These are phyloP conservation scores for Knufia fluminis DNA, from an alignment of 2,329 filamentous ascomycete species.

Conservation along the genomic window DNA sequence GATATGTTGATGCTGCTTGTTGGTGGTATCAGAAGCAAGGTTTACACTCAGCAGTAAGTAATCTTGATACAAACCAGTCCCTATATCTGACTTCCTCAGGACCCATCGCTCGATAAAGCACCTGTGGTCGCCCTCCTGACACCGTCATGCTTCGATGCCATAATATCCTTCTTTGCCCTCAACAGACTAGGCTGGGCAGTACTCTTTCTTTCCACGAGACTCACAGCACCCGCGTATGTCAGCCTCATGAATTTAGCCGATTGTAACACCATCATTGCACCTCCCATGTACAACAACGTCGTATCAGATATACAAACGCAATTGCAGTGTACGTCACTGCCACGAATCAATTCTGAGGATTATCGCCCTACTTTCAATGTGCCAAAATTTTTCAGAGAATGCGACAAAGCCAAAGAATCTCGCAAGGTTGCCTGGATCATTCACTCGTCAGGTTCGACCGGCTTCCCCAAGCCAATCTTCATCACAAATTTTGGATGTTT, in stretches of 20 bases:
- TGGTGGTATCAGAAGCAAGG: conserved; percentile 13
- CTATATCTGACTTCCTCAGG: neutral
- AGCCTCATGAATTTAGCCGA: conserved; percentile 30
- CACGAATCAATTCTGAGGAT: conserved; percentile 8
- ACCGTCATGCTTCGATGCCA: conserved; percentile 15
- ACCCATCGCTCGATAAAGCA: conserved; percentile 10
- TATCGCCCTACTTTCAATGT: conserved; percentile 8
- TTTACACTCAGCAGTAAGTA: conserved; percentile 10
- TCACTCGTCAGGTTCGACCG: conserved; percentile 43
- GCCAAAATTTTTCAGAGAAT: conserved; percentile 7
- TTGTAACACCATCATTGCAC: conserved; percentile 24
- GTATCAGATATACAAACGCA: conserved; percentile 7
- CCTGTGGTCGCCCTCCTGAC: conserved; percentile 11
- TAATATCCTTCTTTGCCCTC: conserved; percentile 35
- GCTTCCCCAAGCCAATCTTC: conserved; percentile 38
- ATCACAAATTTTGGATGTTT: conserved; percentile 30
- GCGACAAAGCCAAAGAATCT: conserved; percentile 14
- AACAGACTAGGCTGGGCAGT: conserved; percentile 47
- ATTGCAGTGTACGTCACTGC: conserved; percentile 2
- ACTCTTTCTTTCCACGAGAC: conserved; percentile 46
- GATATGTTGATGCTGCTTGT: conserved; percentile 13
- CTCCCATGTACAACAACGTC: conserved; percentile 6
- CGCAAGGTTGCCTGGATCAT: conserved; percentile 33
- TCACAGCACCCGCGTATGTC: conserved; percentile 43
- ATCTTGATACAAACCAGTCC: neutral